A percentile compares a stretch with the other conserved stretches of the same genome.
These are phyloP conservation scores for Trametes punicea DNA, from an alignment of 768 basidiomycete genomes.

Conservation along the genomic window DNA sequence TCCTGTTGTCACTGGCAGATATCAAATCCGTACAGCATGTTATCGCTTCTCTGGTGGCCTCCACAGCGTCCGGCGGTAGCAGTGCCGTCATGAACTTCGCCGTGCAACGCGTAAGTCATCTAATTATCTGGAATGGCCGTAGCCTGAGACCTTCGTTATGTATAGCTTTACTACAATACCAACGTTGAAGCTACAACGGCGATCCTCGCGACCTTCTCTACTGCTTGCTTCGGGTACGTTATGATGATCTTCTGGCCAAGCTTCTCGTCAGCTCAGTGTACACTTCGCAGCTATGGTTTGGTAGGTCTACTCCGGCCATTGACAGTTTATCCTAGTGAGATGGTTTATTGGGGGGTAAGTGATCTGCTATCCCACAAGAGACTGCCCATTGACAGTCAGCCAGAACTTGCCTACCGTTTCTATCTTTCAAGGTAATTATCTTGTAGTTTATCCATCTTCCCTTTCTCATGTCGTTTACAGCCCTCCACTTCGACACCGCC, in stretches of 20 bases:
- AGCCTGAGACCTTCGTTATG: not conserved
- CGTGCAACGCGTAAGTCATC: conserved; percentile 46
- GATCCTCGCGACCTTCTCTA: conserved; percentile 60
- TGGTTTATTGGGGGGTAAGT: conserved; percentile 58
- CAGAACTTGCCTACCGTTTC: conserved; percentile 58
- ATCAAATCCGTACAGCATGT: conserved; percentile 42
- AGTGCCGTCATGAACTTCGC: conserved; percentile 59
- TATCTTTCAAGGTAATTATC: conserved; percentile 49
- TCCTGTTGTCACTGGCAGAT: not conserved
- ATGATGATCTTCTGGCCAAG: not conserved
- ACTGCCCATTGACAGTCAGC: not conserved
- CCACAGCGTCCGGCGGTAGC: conserved; percentile 52
- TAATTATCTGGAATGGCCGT: not conserved
- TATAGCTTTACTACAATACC: conserved; percentile 58
- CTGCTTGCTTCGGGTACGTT: conserved; percentile 56
- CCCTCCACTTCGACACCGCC: conserved; percentile 45
- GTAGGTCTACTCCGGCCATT: conserved; percentile 57
- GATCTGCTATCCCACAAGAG: not conserved
- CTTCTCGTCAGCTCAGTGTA: not conserved
- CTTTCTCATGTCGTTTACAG: conserved; percentile 34
- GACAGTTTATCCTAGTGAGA: conserved; percentile 59
- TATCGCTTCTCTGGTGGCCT: conserved; percentile 52
- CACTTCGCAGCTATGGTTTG: conserved; percentile 49
- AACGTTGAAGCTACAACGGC: conserved; percentile 53
- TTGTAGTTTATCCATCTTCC: not conserved